Base-by-base conservation (phyloP, 1,284 basidiomycete species). In the Moesziomyces parantarcticus region DNA sequence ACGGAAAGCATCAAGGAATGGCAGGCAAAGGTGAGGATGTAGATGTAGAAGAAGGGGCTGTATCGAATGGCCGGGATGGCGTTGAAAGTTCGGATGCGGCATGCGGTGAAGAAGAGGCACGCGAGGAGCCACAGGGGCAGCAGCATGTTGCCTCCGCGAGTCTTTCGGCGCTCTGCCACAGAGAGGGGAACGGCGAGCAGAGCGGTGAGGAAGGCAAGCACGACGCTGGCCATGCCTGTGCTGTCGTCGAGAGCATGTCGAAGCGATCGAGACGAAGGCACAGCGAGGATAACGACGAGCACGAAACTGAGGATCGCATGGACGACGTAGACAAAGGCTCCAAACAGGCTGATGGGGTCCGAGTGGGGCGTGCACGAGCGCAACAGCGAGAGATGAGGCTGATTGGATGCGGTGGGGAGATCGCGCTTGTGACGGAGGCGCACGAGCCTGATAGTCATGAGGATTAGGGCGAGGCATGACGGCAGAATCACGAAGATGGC, bases 91-190 rank as follows among this genome's bases (percentile, higher is more conserved):
- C 76, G 65, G 7, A 75, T 59, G 40, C 75, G 63, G 36, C 66
- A 65, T 23, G 76, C 62, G 41, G 71, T 63, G 58, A 63, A 73
- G 26, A 78, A 55, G 23, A 65, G 46, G 7, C 62, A 42, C 8
- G 43, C 18, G 26, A 78, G 65, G n/a, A 77, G 64, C 65, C 71
- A 78, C 23, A 76, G 55, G 6, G 76, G 75, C 23, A 78, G 23
- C 18, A 75, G 22, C 50, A 64, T 58, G 41, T 43, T 50, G 14
- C 76, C 76, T 23, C 63, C 64, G 16, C 64, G 54, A 1, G 70
- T 70, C 73, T 63, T 76, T 23, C 62, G 54, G 3, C 76, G 54
- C 49, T 72, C 73, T 10, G 62, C 52, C 6, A 65, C 47, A 6
- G 63, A 48, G 3, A 69, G 42, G 6, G 70, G 74, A 9, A 76